Conservation (phyloP, 495 filamentous ascomycete genomes). For the Alectoria sarmentosa region DNA sequence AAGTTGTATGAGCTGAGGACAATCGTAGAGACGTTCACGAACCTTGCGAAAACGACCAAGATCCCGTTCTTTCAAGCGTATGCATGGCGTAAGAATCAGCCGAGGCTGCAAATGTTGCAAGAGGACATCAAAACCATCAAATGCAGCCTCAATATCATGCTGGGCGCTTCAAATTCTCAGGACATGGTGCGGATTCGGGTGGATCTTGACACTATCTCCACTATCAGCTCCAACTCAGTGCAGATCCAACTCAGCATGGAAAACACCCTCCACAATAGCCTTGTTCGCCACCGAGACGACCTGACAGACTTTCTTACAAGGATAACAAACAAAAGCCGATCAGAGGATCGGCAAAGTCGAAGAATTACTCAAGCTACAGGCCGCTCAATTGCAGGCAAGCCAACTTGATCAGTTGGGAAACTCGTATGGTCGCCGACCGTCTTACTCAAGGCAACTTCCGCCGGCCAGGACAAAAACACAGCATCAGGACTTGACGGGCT, state of each 20-base stretch:
- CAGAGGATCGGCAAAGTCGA: constrained; percentile 11
- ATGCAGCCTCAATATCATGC: constrained; percentile 27
- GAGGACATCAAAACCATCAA: constrained; percentile 26
- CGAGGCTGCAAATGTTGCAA: constrained; percentile 23
- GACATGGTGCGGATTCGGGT: constrained; percentile 14
- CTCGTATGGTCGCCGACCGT: too few relatives aligned
- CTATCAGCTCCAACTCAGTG: neutral
- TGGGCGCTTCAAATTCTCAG: constrained; percentile 25
- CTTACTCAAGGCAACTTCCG: too few relatives aligned
- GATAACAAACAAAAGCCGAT: too few relatives aligned
- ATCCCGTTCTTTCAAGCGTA: neutral
- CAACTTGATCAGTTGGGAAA: too few relatives aligned
- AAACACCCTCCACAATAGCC: too few relatives aligned
- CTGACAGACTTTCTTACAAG: too few relatives aligned
- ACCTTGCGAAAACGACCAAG: constrained; percentile 1
- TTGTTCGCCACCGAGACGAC: too few relatives aligned
- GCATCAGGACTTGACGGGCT: neutral
- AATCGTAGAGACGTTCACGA: constrained; percentile 19
- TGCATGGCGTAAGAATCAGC: constrained; percentile 22
- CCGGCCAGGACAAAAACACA: neutral
- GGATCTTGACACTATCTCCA: constrained; percentile 5
- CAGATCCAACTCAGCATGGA: too few relatives aligned
- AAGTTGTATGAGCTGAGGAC: constrained; percentile 25
- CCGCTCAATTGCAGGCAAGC: too few relatives aligned
- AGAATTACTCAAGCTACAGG: constrained; percentile 16